A percentile compares a stretch with the other conserved stretches of the same genome.
These are phyloP conservation scores for Digitaria exilis DNA, from an alignment of 202 grass and related monocot species.

Conservation along the genomic window DNA sequence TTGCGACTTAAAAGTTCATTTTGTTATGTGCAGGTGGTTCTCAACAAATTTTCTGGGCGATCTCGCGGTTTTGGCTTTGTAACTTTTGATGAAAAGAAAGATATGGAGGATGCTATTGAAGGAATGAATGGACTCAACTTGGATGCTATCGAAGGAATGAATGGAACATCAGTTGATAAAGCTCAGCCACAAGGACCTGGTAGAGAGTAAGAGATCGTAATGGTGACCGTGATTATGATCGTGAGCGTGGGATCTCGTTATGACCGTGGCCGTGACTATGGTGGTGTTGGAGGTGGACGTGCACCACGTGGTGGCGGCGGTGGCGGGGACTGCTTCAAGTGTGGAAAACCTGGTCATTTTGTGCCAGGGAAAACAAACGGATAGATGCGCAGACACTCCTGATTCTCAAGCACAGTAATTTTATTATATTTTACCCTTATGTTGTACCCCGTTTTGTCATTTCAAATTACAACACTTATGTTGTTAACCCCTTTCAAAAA, in stretches of 20 bases:
- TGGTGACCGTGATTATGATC: slow-evolving; percentile 79
- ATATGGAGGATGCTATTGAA: slow-evolving; percentile 96
- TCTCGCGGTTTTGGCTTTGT: slow-evolving; percentile 97
- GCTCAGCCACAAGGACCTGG: slow-evolving; percentile 85
- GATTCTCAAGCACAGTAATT: no score
- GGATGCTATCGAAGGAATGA: no score
- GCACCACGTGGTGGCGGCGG: slow-evolving; percentile 61
- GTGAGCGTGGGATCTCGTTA: slow-evolving; percentile 70
- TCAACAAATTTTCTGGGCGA: slow-evolving; percentile 87
- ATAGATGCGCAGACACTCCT: no score
- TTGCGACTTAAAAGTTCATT: background rate
- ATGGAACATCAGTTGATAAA: slow-evolving; percentile 87
- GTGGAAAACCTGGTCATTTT: slow-evolving; percentile 97
- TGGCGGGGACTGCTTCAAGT: slow-evolving; percentile 93
- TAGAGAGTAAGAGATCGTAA: slow-evolving; percentile 79
- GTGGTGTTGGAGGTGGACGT: slow-evolving; percentile 44
- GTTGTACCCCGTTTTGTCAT: no score
- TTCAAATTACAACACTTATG: no score
- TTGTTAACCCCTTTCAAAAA: no score
- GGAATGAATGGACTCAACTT: slow-evolving; percentile 95
- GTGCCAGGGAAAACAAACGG: slow-evolving; percentile 48
- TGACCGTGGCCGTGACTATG: slow-evolving; percentile 63
- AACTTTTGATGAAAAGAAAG: slow-evolving; percentile 91
- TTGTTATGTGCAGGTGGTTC: slow-evolving; percentile 63
- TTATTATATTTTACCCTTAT: no score